Evolutionary conservation across 352 stramenopile genomes (phyloP), one percentile per base, ranked within the genome.

Genomic region (Pythium volutum): DNA sequence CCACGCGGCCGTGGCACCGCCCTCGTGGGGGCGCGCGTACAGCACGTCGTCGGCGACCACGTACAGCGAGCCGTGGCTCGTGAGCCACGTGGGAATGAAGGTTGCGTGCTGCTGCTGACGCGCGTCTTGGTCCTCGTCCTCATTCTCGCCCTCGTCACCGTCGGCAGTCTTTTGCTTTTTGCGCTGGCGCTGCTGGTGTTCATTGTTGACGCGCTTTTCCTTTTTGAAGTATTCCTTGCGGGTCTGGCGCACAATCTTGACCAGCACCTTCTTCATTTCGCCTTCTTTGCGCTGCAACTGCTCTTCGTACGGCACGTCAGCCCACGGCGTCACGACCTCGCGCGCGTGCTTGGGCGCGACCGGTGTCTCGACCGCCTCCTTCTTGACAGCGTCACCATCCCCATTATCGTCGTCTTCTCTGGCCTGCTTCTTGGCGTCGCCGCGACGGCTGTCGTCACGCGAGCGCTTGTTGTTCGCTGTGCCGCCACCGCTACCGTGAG

Each of bases 211-310:
- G 41, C 80, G 79, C 66, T 93, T 96, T 64, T 93, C 81, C 71
- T 95, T 96, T 69, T 92, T 89, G 61, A 77, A 77, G 48, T 84
- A 95, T 64, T 95, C 87, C 50, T 93, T 93, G 29, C 82, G 74
- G 20, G 85, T 91, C 53, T 88, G 82, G 18, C 88, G 82, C 31
- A 91, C 81, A 43, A 95, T 93, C 69, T 89, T 91, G 2, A 93
- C 75, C 45, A 96, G 69, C 52, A 96, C 87, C 52, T 93, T 92
- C 75, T 92, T 93, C 88, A 96, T 95, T 69, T 92, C 84, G 51
- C 80, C 64, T 48, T 96, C 86, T 59, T 96, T 96, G 55, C 79
- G 81, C 55, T 88, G 71, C 31, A 95, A 63, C 58, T 96, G 88
- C 67, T 94, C 81, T 8, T 84, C 75, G 55, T 95, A 95, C 16